phyloP scores from a whole-genome alignment of 2,329 filamentous ascomycete genomes.

The Alternaria triticimaculans region DNA sequence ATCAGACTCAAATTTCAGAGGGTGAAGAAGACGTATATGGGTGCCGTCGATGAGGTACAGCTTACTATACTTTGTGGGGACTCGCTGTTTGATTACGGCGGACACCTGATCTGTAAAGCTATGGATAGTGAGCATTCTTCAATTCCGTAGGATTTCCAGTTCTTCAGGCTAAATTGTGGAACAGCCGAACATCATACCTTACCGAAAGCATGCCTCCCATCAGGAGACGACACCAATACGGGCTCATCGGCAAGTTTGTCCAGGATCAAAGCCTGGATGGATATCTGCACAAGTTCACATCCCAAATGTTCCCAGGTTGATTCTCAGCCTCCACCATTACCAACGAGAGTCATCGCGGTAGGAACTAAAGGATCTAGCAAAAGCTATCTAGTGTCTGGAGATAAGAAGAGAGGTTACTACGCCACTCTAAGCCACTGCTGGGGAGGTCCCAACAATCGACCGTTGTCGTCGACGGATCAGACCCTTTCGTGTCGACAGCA shows the following conservation, averaged over 20 bases:
- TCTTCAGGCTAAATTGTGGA: too few species aligned
- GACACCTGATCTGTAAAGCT: not conserved
- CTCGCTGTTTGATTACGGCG: rapidly evolving
- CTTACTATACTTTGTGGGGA: too few species aligned
- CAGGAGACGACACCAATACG: not conserved
- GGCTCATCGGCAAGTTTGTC: not conserved
- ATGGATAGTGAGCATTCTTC: not conserved
- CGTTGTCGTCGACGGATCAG: not conserved
- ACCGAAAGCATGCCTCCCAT: not conserved
- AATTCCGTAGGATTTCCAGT: rapidly evolving
- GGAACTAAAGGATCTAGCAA: not conserved
- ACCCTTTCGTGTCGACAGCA: not conserved
- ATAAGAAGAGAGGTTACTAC: rapidly evolving
- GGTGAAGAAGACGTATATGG: too few species aligned
- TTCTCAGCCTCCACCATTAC: not conserved
- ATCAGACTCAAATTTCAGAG: too few species aligned
- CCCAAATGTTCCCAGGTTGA: rapidly evolving
- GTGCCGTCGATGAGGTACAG: too few species aligned
- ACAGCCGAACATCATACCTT: not conserved
- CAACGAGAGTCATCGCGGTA: not conserved
- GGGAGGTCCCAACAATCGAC: not conserved
- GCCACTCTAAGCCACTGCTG: not conserved
- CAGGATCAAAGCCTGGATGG: not conserved
- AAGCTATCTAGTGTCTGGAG: not conserved
- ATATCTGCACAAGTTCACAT: not conserved